Evolutionary conservation across 2,329 filamentous ascomycete genomes (phyloP).

Genomic region (Exophiala oligosperma): DNA sequence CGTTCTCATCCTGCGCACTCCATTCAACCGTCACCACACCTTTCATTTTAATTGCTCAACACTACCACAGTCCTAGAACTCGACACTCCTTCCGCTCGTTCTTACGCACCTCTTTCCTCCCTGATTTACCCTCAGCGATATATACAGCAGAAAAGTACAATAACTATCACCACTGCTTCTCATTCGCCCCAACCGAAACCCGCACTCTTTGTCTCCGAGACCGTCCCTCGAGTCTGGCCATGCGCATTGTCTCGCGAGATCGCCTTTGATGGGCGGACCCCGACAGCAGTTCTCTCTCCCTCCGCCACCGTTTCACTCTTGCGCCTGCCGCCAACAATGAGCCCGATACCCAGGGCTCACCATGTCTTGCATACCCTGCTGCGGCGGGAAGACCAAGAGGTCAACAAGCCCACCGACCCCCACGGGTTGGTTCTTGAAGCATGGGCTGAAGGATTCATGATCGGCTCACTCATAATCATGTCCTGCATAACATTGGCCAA

Average conservation of each 20-base stretch:
- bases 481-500: conserved; percentile 44
- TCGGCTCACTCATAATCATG: conserved; percentile 47
- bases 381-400: conserved; percentile 14
- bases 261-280: conserved; percentile 16
- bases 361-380: conserved; percentile 21
- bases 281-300: not conserved
- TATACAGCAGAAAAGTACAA: too few species aligned
- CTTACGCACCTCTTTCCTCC: not conserved
- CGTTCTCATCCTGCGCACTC: too few species aligned
- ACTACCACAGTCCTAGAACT: not conserved
- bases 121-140: not conserved
- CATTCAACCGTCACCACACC: too few species aligned
- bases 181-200: not conserved
- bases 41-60: not conserved
- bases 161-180: not conserved
- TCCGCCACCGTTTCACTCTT: not conserved
- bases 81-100: not conserved
- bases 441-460: conserved; percentile 45
- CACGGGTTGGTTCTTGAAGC: conserved; percentile 39
- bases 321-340: conserved; percentile 16
- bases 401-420: conserved; percentile 27
- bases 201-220: not conserved
- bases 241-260: not conserved
- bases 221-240: not conserved
- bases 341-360: conserved; percentile 18